phyloP scores from a whole-genome alignment of 2,329 filamentous ascomycete genomes.

The Didymosphaeria variabile region DNA sequence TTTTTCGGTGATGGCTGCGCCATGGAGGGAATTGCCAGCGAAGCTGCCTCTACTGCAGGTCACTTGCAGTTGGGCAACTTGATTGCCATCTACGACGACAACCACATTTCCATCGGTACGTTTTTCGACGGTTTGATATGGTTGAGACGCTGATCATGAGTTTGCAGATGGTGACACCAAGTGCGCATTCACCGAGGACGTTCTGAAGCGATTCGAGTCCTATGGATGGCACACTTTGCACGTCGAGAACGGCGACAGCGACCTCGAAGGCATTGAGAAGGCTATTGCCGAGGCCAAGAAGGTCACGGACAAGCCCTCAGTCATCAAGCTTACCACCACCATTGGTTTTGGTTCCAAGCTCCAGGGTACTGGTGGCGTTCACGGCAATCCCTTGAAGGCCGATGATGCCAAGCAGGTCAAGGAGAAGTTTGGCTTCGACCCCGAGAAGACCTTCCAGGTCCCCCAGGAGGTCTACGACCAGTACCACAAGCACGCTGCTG shows the following conservation, averaged over 20 bases:
- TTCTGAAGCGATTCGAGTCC: slow-evolving; percentile 90
- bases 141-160: slow-evolving; percentile 25
- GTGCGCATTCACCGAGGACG: slow-evolving; percentile 96
- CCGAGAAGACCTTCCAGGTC: slow-evolving; percentile 89
- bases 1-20: slow-evolving; percentile 99
- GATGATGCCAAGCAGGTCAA: slow-evolving; percentile 96
- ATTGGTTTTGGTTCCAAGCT: slow-evolving; percentile 96
- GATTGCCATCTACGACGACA: slow-evolving; percentile 97
- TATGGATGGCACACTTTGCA: slow-evolving; percentile 94
- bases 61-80: slow-evolving; percentile 98
- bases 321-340: slow-evolving; percentile 97
- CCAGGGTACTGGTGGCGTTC: slow-evolving; percentile 92
- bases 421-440: slow-evolving; percentile 94
- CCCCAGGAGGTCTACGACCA: slow-evolving; percentile 93
- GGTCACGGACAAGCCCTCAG: slow-evolving; percentile 93
- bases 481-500: slow-evolving; percentile 83
- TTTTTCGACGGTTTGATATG: background rate
- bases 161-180: slow-evolving; percentile 87
- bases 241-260: slow-evolving; percentile 87
- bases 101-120: slow-evolving; percentile 87
- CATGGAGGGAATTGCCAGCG: slow-evolving; percentile 96
- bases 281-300: slow-evolving; percentile 86
- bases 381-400: slow-evolving; percentile 93
- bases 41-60: slow-evolving; percentile 91
- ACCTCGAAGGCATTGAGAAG: slow-evolving; percentile 85